Evolutionary conservation across 1,284 basidiomycete genomes (phyloP), one percentile per base, ranked within the genome.

Genomic region (Ustilago bromivora): DNA sequence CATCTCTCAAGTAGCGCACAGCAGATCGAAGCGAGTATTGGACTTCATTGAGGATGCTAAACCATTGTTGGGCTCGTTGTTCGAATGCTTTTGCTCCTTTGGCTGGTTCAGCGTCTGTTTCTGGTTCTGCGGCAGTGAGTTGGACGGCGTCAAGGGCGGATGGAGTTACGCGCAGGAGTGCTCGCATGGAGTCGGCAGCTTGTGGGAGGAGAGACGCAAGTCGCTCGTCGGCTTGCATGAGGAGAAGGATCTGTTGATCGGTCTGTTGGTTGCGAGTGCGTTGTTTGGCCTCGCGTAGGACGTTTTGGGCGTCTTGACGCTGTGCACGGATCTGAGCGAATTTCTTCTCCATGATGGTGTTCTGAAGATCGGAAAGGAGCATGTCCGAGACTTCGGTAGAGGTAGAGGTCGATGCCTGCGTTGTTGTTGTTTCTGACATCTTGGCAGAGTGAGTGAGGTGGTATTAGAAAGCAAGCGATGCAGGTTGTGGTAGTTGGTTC

Each of bases 41-140:
- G 17, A 79, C 77, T 53, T 79, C 74, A 66, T 77, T 79, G 62
- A 79, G 73, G 61, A 74, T 76, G 23, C 51, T 35, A 57, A 79
- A 79, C 77, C 77, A 79, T 46, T 71, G 63, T 49, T 79, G 74
- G 3, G 74, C 74, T 23, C 61, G 61, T 6, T 61, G 53, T 38
- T 79, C 74, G 36, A 79, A 79, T 9, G 75, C 77, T 40, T 68
- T 79, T 34, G 77, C 69, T 3, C 70, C 74, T 23, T 58, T 36
- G 19, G 9, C n/a, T 2, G 19, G 35, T 41, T 46, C n/a, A 19
- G 47, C 34, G 19, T 38, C 34, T 36, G 53, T 31, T 54, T 54
- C 17, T 35, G 53, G 53, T 8, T 34, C 35, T 32, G 49, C 15
- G 46, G 60, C 23, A 28, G 56, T 23, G n/a, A 56, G 55, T 19